phyloP scores from a whole-genome alignment of 805 yeast genomes.

The Saccharomycopsis vini region DNA sequence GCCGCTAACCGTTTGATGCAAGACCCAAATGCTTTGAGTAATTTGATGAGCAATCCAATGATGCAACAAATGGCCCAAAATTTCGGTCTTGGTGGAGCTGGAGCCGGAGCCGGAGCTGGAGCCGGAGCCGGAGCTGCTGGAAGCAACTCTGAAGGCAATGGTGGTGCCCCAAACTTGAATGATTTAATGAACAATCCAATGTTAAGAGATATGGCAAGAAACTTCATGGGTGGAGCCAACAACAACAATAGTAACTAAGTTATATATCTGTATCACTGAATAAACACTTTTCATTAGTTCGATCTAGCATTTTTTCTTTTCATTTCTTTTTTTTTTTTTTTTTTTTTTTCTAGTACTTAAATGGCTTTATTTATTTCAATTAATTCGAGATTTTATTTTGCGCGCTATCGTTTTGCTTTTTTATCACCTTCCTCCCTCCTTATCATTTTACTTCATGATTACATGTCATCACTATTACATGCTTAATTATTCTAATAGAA shows the following conservation, averaged over 20 bases:
- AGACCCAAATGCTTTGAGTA: constrained; percentile 67
- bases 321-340: neutral
- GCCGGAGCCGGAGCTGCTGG: constrained; percentile 21
- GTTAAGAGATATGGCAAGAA: constrained; percentile 61
- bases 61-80: constrained; percentile 76
- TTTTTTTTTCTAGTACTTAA: neutral
- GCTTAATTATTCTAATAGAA: too few relatives aligned
- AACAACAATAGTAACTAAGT: constrained; percentile 8
- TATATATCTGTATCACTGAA: too few relatives aligned
- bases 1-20: constrained; percentile 86
- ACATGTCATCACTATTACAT: too few relatives aligned
- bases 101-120: constrained; percentile 22
- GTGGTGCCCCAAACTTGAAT: constrained; percentile 43
- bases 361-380: too few relatives aligned
- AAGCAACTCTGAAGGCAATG: constrained; percentile 20
- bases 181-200: constrained; percentile 78
- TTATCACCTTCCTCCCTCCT: too few relatives aligned
- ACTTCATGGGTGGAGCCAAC: constrained; percentile 48
- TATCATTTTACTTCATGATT: too few relatives aligned
- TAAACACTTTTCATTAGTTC: too few relatives aligned
- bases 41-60: constrained; percentile 73
- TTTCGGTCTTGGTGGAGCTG: constrained; percentile 58
- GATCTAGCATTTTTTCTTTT: neutral
- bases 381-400: too few relatives aligned
- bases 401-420: too few relatives aligned